Evolutionary conservation across 805 yeast genomes (phyloP).

Genomic region (Hanseniaspora valbyensis): DNA sequence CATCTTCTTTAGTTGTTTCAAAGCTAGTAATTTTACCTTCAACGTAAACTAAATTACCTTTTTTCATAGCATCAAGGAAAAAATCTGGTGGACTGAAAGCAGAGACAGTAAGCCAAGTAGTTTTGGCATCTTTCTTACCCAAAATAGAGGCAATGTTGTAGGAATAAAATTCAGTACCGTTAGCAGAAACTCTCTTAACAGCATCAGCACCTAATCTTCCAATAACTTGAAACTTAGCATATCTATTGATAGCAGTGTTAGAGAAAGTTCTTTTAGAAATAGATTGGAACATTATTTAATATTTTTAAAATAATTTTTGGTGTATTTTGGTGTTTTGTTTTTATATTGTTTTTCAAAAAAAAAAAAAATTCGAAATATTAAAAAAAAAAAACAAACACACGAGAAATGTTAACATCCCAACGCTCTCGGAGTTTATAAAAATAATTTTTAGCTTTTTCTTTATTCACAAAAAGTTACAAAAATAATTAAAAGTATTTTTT

Average conservation of each 20-base stretch:
- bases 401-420: too few relatives aligned
- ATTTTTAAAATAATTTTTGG: not conserved
- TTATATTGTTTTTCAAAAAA: too few relatives aligned
- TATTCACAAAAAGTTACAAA: too few relatives aligned
- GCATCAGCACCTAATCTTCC: conserved; percentile 11
- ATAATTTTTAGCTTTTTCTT: too few relatives aligned
- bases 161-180: not conserved
- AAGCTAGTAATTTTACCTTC: conserved; percentile 2
- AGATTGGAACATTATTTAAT: conserved; percentile 1
- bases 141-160: conserved; percentile 7
- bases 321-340: not conserved
- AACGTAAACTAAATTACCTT: conserved; percentile 6
- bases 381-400: too few relatives aligned
- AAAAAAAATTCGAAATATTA: too few relatives aligned
- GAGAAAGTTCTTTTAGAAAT: conserved; percentile 13
- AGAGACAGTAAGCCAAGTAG: not conserved
- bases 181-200: not conserved
- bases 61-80: conserved; percentile 1
- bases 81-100: not conserved
- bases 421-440: too few relatives aligned
- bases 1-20: conserved; percentile 3
- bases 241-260: not conserved
- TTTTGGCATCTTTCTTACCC: conserved; percentile 1
- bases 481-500: too few relatives aligned
- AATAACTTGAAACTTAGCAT: conserved; percentile 5